A percentile compares a stretch with the other conserved stretches of the same genome.
These are phyloP conservation scores for Colletotrichum graminicola DNA, from an alignment of 2,329 filamentous ascomycete species.

Conservation along the genomic window DNA sequence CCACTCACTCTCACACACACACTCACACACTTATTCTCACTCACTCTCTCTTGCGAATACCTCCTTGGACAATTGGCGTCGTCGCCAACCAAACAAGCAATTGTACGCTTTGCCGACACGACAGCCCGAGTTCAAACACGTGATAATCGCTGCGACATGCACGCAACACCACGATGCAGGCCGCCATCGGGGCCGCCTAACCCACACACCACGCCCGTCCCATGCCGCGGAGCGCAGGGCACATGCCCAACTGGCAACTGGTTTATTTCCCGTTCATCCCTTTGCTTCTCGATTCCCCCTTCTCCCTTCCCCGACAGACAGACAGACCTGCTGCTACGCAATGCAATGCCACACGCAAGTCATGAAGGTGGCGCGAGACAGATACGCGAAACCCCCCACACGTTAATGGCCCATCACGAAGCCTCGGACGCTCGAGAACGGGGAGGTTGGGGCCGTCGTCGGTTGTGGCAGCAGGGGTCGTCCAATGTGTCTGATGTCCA, in stretches of 20 bases:
- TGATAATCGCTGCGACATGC: background rate
- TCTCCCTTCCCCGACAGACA: background rate
- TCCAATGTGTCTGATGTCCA: background rate
- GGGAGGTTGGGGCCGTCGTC: background rate
- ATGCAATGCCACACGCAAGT: too few relatives aligned
- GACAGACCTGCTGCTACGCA: too few relatives aligned
- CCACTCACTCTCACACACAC: background rate
- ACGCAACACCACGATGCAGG: background rate
- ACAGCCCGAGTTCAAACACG: background rate
- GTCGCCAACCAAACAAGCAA: constrained; percentile 36
- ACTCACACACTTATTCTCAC: too few relatives aligned
- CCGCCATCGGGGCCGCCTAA: constrained; percentile 11
- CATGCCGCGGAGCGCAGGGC: background rate
- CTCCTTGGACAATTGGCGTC: background rate
- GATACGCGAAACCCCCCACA: constrained; percentile 40
- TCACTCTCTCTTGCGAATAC: too few relatives aligned
- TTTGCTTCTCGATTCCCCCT: background rate
- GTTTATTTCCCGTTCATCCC: background rate
- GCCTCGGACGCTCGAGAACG: constrained; percentile 23
- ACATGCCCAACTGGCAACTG: background rate
- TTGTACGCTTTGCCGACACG: constrained; percentile 21
- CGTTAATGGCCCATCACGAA: constrained; percentile 22
- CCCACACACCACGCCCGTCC: background rate
- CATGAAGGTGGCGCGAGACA: background rate
- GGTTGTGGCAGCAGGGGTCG: constrained; percentile 1